Evolutionary conservation across 2,329 filamentous ascomycete species (phyloP), one percentile per base, ranked within the genome.

Genomic region (Tolypocladium tundrense): DNA sequence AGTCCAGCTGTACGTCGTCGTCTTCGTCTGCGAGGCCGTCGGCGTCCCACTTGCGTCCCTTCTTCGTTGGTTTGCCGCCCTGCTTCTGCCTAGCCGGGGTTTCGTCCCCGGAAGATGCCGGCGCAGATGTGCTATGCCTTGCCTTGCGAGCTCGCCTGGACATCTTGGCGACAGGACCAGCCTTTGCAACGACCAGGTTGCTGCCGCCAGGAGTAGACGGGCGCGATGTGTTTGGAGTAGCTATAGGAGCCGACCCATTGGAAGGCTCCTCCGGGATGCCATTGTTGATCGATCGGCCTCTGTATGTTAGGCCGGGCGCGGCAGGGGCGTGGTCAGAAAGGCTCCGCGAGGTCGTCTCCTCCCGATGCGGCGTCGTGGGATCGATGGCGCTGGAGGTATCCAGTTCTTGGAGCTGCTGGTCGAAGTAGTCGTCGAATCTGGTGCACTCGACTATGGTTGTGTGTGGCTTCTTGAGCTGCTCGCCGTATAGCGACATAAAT

Each of bases 381-480:
- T 69, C 61, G 58, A 63, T 58, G 54, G 61, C 62, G 52, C 76
- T 79, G 33, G 79, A 77, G 62, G 81, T 82, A 67, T 85, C 91
- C 24, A 99, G 80, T 70, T 96, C 90, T 63, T 85, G 82, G 61
- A 97, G 78, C 74, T 97, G 91, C 68, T 96, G 89, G 70, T 97
- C 90, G 71, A 97, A 99, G 73, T 97, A 97, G 65, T 88, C 82
- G 69, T 95, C 91, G 69, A 99, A 99, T 55, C 84, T 82, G 56
- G 79, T 71, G 74, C 91, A 96, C 69, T 92, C 84, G 58, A 94
- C 80, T 27, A 89, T 79, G 57, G 88, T 91, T 13, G 86, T 89
- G 69, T 93, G 84, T 33, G 88, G 84, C 65, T 89, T 89, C 70
- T 86, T 91, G 57, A 99, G 77, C 72, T 96, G 88, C 59, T 94